A percentile compares a stretch with the other conserved stretches of the same genome.
These are phyloP conservation scores for Cutaneotrichosporon sp. DNA, from an alignment of 1,284 basidiomycete species.

Conservation along the genomic window DNA sequence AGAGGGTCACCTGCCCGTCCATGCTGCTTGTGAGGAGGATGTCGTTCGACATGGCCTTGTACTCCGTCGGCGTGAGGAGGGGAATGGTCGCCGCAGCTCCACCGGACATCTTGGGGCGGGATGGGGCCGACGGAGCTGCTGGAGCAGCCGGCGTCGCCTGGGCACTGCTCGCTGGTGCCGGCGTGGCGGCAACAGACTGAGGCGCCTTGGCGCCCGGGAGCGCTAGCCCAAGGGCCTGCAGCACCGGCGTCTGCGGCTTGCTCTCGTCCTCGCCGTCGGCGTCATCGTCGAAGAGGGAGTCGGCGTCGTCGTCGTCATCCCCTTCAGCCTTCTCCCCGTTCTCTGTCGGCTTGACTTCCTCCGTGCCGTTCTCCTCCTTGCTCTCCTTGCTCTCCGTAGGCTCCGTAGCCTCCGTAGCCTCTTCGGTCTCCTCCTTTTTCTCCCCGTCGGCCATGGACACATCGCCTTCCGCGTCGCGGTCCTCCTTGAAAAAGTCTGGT, in stretches of 20 bases:
- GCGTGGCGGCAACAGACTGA: slow-evolving; percentile 2
- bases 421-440: slow-evolving; percentile 21
- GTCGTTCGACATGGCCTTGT: slow-evolving; percentile 69
- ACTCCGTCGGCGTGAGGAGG: slow-evolving; percentile 57
- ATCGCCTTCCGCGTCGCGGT: slow-evolving; percentile 9
- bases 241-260: slow-evolving; percentile 7
- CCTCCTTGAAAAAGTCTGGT: slow-evolving; percentile 32
- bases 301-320: slow-evolving; percentile 20
- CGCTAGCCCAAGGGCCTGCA: slow-evolving; percentile 2
- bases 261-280: slow-evolving; percentile 38
- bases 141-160: slow-evolving; percentile 11
- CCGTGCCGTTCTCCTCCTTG: neutral
- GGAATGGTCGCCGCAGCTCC: slow-evolving; percentile 26
- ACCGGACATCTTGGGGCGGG: slow-evolving; percentile 5
- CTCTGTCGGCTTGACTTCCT: no score
- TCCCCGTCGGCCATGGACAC: slow-evolving; percentile 1
- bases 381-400: slow-evolving; percentile 12
- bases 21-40: slow-evolving; percentile 83
- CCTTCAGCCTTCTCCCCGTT: neutral
- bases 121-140: neutral
- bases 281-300: slow-evolving; percentile 41
- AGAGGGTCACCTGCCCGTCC: slow-evolving; percentile 87
- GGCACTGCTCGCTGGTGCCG: slow-evolving; percentile 4
- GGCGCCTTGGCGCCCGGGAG: slow-evolving; percentile 5
- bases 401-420: neutral